Conservation (phyloP, 352 stramenopile genomes). For the Phytophthora cajani region DNA sequence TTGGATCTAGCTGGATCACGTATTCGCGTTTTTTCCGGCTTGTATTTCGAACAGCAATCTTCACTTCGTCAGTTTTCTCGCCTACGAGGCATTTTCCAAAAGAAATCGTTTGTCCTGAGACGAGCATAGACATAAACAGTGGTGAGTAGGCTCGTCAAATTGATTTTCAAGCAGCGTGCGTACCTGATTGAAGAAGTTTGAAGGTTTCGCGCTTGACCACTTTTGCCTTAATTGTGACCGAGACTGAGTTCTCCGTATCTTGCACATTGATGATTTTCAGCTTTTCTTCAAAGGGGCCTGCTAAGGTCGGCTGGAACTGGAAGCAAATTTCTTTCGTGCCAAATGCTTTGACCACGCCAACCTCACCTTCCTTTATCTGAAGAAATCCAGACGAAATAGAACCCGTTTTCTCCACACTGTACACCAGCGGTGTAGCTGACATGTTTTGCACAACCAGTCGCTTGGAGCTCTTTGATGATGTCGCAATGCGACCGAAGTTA, state of each 20-base stretch:
- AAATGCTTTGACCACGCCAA: slow-evolving; percentile 89
- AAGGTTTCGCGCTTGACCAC: slow-evolving; percentile 91
- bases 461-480: slow-evolving; percentile 88
- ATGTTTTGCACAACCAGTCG: slow-evolving; percentile 88
- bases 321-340: slow-evolving; percentile 91
- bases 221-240: slow-evolving; percentile 90
- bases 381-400: slow-evolving; percentile 92
- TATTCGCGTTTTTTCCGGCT: slow-evolving; percentile 90
- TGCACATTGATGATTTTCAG: slow-evolving; percentile 91
- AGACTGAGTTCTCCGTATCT: slow-evolving; percentile 87
- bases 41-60: slow-evolving; percentile 87
- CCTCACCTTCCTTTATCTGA: slow-evolving; percentile 88
- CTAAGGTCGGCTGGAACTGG: slow-evolving; percentile 87
- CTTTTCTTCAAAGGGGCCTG: slow-evolving; percentile 89
- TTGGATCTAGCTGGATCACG: slow-evolving; percentile 83
- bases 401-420: slow-evolving; percentile 89
- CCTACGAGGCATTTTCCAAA: slow-evolving; percentile 86
- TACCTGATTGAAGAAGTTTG: slow-evolving; percentile 89
- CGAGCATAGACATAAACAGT: slow-evolving; percentile 4
- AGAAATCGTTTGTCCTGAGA: slow-evolving; percentile 77
- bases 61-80: slow-evolving; percentile 86
- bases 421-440: slow-evolving; percentile 84
- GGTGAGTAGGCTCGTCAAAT: not conserved
- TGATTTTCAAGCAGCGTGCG: not conserved
- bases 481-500: slow-evolving; percentile 89